phyloP scores from a whole-genome alignment of 352 stramenopile species.

The Pythium brassicae region DNA sequence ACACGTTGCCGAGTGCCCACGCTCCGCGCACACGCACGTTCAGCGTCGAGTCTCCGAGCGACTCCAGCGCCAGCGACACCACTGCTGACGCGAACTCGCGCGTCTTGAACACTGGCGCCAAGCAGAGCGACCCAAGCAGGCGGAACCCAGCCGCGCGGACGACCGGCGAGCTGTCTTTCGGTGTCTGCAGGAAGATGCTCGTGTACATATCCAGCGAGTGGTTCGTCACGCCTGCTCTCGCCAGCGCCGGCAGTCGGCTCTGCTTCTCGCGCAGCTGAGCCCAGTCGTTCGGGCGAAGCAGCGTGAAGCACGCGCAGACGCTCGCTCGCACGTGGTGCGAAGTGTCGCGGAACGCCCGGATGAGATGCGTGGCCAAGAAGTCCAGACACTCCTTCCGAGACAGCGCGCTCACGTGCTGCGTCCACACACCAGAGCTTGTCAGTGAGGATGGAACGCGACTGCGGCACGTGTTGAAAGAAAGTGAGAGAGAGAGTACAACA shows the following conservation, averaged over 20 bases:
- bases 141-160: conserved; percentile 77
- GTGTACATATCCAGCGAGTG: conserved; percentile 65
- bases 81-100: conserved; percentile 59
- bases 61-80: conserved; percentile 56
- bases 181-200: conserved; percentile 69
- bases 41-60: conserved; percentile 66
- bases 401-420: conserved; percentile 10
- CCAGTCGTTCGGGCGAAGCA: conserved; percentile 73
- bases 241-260: conserved; percentile 29
- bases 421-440: too few species aligned
- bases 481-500: too few species aligned
- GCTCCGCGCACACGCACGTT: conserved; percentile 82
- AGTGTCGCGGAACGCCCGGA: conserved; percentile 80
- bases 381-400: conserved; percentile 54
- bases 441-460: background rate
- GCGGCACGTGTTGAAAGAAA: too few species aligned
- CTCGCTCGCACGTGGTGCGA: conserved; percentile 84
- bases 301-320: conserved; percentile 83
- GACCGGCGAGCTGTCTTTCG: conserved; percentile 73
- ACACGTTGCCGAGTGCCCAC: conserved; percentile 84
- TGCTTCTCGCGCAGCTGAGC: conserved; percentile 40
- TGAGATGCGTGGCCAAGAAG: conserved; percentile 75
- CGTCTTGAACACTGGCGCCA: conserved; percentile 76
- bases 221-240: conserved; percentile 12
- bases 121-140: conserved; percentile 67